Percentiles rank a stretch among this genome's conserved stretches.
Evolutionary conservation across 2,329 filamentous ascomycete genomes (phyloP).

Genomic region (Alternaria sp.): DNA sequence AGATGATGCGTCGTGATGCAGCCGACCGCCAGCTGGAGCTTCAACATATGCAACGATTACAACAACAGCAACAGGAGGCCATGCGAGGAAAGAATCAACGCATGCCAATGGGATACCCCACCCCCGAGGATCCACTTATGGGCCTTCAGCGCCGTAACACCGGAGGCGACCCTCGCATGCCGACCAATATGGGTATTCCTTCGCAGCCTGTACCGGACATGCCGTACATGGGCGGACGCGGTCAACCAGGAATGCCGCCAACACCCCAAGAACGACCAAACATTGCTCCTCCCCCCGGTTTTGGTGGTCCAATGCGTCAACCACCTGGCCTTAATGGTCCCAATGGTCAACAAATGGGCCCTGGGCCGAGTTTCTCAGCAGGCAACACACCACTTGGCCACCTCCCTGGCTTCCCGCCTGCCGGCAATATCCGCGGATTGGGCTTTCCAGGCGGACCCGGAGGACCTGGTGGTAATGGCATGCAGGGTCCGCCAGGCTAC

Average conservation of each 20-base stretch:
- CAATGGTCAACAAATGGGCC: slow-evolving; percentile 42
- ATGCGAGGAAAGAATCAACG: slow-evolving; percentile 45
- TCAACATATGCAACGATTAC: slow-evolving; percentile 41
- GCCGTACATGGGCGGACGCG: slow-evolving; percentile 43
- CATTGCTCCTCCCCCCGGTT: slow-evolving; percentile 49
- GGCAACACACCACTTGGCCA: slow-evolving; percentile 51
- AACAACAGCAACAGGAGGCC: slow-evolving; percentile 42
- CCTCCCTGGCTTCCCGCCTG: slow-evolving; percentile 46
- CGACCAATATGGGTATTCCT: slow-evolving; percentile 54
- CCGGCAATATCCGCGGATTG: slow-evolving; percentile 41
- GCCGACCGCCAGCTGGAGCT: slow-evolving; percentile 40
- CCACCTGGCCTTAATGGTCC: slow-evolving; percentile 47
- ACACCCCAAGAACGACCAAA: slow-evolving; percentile 48
- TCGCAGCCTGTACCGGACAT: slow-evolving; percentile 49
- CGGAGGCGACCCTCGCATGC: slow-evolving; percentile 46
- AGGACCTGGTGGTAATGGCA: slow-evolving; percentile 36
- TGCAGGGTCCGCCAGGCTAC: slow-evolving; percentile 48
- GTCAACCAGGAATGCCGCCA: slow-evolving; percentile 48
- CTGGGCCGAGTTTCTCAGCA: slow-evolving; percentile 45
- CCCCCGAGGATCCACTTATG: slow-evolving; percentile 45
- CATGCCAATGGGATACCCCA: slow-evolving; percentile 43
- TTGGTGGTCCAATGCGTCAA: slow-evolving; percentile 47
- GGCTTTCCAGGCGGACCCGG: slow-evolving; percentile 41
- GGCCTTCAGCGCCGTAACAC: slow-evolving; percentile 50
- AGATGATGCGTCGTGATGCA: slow-evolving; percentile 44